These are phyloP conservation scores for Macadamia tetraphylla DNA, from an alignment of 164 flowering plant species.

Conservation along the genomic window DNA sequence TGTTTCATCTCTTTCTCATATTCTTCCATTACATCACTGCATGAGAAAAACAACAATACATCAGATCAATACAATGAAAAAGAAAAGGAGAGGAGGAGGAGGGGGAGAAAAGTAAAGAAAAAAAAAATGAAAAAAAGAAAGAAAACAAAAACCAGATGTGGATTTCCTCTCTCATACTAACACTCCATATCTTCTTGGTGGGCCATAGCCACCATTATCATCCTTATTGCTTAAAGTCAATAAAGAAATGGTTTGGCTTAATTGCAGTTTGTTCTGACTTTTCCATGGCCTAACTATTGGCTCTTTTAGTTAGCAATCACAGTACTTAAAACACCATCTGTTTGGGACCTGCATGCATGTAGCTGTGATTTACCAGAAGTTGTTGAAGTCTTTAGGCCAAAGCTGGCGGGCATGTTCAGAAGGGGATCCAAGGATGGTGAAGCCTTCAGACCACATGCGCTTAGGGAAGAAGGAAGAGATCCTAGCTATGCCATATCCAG, in stretches of 20 bases:
- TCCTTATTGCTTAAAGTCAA: neutral
- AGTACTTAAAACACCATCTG: no score
- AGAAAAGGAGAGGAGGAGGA: no score
- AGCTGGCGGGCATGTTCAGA: slow-evolving; percentile 64
- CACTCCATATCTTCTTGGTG: neutral
- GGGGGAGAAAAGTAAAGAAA: neutral
- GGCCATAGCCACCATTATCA: neutral
- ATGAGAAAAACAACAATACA: neutral
- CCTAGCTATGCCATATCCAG: slow-evolving; percentile 74
- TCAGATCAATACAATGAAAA: neutral
- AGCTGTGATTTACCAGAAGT: slow-evolving; percentile 50
- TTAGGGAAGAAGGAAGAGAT: slow-evolving; percentile 69
- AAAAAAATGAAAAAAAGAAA: neutral
- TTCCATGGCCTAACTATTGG: no score
- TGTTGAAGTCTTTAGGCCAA: slow-evolving; percentile 61
- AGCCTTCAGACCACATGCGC: slow-evolving; percentile 88
- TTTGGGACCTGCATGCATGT: slow-evolving; percentile 11
- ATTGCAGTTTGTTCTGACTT: no score
- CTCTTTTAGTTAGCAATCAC: no score
- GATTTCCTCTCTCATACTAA: neutral
- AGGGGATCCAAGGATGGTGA: slow-evolving; percentile 70
- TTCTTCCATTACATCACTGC: slow-evolving; percentile 65
- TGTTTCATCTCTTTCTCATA: slow-evolving; percentile 62
- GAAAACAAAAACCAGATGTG: neutral
- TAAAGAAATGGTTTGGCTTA: neutral